Evolutionary conservation across 2,329 filamentous ascomycete genomes (phyloP).

Genomic region (Drechslera avenae): DNA sequence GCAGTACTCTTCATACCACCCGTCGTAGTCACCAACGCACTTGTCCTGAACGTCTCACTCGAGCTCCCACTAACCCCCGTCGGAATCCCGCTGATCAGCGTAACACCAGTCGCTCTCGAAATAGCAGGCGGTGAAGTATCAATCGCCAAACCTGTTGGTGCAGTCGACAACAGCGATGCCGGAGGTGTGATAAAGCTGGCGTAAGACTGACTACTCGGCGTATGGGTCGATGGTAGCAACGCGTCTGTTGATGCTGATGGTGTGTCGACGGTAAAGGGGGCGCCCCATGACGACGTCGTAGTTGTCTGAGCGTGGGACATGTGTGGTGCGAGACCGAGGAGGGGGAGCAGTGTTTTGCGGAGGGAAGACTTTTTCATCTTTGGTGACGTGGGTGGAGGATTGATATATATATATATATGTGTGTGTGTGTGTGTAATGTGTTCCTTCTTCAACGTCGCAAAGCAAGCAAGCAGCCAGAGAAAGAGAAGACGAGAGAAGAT

Average conservation of each 20-base stretch:
- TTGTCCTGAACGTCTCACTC: constrained; percentile 2
- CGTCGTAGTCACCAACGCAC: not conserved
- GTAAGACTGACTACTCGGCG: no score
- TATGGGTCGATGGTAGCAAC: not conserved
- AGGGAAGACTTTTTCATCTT: constrained; percentile 17
- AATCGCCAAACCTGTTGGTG: not conserved
- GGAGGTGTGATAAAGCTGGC: not conserved
- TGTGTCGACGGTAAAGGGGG: constrained; percentile 21
- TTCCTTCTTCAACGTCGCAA: no score
- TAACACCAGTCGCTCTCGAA: constrained; percentile 1
- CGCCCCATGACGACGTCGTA: constrained; percentile 11
- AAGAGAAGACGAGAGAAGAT: no score
- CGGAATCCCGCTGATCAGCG: constrained; percentile 2
- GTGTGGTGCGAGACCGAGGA: constrained; percentile 8
- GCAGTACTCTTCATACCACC: not conserved
- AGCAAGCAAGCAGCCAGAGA: no score
- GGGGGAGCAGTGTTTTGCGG: constrained; percentile 16
- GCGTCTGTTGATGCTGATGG: constrained; percentile 18
- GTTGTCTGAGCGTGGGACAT: constrained; percentile 16
- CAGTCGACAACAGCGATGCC: not conserved
- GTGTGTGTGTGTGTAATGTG: no score
- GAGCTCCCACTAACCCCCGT: constrained; percentile 7
- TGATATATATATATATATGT: no score
- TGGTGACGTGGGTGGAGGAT: no score
- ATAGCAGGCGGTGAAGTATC: constrained; percentile 2